Conservation (phyloP, 192 early-diverging fungal genomes). For the Phlyctochytrium planicorne region DNA sequence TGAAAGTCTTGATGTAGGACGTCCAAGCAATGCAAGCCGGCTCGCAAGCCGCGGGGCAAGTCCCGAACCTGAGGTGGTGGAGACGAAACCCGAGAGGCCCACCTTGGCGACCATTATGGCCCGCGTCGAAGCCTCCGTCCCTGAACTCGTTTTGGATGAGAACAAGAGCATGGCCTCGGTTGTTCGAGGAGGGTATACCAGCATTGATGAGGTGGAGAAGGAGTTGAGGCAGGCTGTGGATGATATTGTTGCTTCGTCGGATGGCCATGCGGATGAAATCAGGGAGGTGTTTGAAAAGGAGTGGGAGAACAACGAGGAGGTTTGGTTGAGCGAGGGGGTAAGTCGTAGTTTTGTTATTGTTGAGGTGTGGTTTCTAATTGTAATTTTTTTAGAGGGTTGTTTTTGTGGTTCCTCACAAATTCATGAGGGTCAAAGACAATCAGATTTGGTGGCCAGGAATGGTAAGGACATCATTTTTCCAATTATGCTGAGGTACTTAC, state of each 20-base stretch:
- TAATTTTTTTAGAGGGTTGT: background rate
- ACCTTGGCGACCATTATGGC: background rate
- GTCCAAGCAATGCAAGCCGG: no score
- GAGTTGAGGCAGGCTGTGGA: background rate
- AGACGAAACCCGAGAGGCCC: no score
- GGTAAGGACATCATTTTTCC: background rate
- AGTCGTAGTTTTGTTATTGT: background rate
- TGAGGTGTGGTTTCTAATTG: background rate
- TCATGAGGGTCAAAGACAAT: slow-evolving; percentile 5
- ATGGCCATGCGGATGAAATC: background rate
- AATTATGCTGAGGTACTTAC: background rate
- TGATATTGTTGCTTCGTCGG: background rate
- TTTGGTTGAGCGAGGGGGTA: slow-evolving; percentile 2
- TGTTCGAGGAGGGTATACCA: slow-evolving; percentile 2
- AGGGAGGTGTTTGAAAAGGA: slow-evolving; percentile 6
- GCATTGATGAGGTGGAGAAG: slow-evolving; percentile 1
- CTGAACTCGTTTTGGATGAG: no score
- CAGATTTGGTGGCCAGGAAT: slow-evolving; percentile 9
- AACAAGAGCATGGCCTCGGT: no score
- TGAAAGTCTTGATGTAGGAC: no score
- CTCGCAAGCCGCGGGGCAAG: no score
- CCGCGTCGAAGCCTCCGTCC: background rate
- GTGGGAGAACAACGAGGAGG: slow-evolving; percentile 1
- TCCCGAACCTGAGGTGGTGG: no score
- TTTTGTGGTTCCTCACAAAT: slow-evolving; percentile 7